A percentile compares a stretch with the other conserved stretches of the same genome.
These are phyloP conservation scores for Leptodermis oblonga DNA, from an alignment of 257 asterid species.

Conservation along the genomic window DNA sequence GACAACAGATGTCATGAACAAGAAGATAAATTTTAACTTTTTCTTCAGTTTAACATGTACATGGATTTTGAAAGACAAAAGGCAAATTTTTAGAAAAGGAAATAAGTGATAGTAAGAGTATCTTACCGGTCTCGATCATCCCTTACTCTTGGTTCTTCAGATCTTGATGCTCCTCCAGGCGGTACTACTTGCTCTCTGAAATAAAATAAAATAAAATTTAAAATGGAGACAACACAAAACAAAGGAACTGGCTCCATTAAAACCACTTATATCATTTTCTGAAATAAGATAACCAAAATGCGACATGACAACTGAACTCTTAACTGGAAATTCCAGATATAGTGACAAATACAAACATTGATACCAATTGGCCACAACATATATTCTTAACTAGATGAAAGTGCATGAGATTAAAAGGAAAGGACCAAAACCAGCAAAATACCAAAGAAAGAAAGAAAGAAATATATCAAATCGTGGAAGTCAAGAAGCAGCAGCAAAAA, in stretches of 20 bases:
- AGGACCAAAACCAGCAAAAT: no score
- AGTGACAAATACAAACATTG: neutral
- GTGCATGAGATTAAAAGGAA: no score
- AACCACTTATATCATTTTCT: neutral
- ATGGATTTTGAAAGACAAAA: neutral
- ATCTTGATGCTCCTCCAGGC: slow-evolving; percentile 73
- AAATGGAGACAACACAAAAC: no score
- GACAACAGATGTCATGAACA: neutral
- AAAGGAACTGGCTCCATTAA: neutral
- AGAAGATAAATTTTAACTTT: neutral
- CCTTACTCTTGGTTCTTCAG: slow-evolving; percentile 87
- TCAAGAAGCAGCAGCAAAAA: no score
- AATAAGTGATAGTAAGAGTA: neutral
- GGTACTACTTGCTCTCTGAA: slow-evolving; percentile 68
- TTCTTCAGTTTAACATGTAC: neutral
- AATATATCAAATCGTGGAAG: no score
- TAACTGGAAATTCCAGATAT: neutral
- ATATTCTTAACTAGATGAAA: neutral
- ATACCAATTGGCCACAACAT: neutral
- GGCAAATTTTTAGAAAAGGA: neutral
- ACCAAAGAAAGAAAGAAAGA: no score
- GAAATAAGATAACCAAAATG: no score
- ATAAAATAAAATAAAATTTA: neutral
- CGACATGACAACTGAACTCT: neutral
- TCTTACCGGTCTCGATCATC: slow-evolving; percentile 71